Evolutionary conservation across 2,329 filamentous ascomycete genomes (phyloP).

Genomic region (Catunica adiposa): DNA sequence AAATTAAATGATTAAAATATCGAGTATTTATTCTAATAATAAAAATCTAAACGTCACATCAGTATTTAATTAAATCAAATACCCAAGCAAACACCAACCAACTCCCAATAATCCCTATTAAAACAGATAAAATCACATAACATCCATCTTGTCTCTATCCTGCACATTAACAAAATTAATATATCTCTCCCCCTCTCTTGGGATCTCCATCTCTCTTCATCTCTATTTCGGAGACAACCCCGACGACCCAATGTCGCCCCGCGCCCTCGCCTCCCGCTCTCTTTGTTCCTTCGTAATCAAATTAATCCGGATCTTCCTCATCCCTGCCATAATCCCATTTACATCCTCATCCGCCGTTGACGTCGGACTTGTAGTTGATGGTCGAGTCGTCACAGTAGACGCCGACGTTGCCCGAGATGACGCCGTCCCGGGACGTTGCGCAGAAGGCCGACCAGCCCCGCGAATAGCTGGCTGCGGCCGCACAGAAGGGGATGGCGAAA

Average conservation of each 20-base stretch:
- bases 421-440: slow-evolving; percentile 1
- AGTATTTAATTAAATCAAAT: neutral
- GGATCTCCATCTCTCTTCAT: neutral
- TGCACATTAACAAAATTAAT: too few relatives aligned
- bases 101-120: neutral
- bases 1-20: too few relatives aligned
- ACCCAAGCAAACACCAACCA: neutral
- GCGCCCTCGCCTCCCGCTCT: slow-evolving; percentile 23
- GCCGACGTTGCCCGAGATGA: slow-evolving; percentile 8
- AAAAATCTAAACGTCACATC: neutral
- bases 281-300: slow-evolving; percentile 41
- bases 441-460: neutral
- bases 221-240: neutral
- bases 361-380: slow-evolving; percentile 12
- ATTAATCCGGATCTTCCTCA: slow-evolving; percentile 49
- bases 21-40: too few relatives aligned
- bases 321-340: slow-evolving; percentile 38
- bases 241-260: neutral
- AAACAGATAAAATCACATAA: neutral
- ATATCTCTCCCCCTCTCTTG: too few relatives aligned
- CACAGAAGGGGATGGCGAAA: neutral
- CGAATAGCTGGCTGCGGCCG: neutral
- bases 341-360: slow-evolving; percentile 25
- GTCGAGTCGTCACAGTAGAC: slow-evolving; percentile 9
- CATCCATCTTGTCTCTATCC: too few relatives aligned